Base-by-base conservation (phyloP, 2,329 filamentous ascomycete genomes). In the Ilyonectria destructans region DNA sequence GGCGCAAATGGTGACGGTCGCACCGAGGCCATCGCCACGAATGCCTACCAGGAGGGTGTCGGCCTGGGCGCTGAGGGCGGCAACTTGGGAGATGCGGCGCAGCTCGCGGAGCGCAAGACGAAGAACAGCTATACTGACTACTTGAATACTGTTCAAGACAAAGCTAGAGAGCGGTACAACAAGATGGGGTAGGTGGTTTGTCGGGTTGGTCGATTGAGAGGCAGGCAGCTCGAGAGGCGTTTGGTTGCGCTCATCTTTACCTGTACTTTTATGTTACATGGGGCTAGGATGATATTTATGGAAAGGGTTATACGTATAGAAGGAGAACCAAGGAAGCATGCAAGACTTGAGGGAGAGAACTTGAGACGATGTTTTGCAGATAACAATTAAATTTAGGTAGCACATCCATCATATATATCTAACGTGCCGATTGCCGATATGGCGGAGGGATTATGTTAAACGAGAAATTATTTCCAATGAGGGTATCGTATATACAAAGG, bases 21-120 rank as follows among this genome's bases (percentile, higher is more conserved):
- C 49, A 92, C 88, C 0, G 87, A 91, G 58, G 89, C 89, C 4
- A 88, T 93, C 61, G 85, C 87, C 33, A 90, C 90, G 13, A 86
- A 88, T 59, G 86, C 90, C 9, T 94, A 93, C 77, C 85, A 88
- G 21, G 87, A 90, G 17, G 91, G 92, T 19, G 91, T 92, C 1
- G 92, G 92, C 1, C 81, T 94, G 17, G 92, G 92, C 0, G 91
- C 91, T 2, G 87, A 91, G 74, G 91, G 91, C 0, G 87, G 90
- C n/a, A 91, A 91, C 75, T 80, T 92, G 43, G 92, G 92, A 13
- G 91, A 93, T 79, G 91, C 92, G 31, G 84, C 85, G 8, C 86
- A 89, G 75, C 85, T 92, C 75, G 91, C 91, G 26, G 87, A 88
- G 69, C 84, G 87, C 70, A 87, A 88, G 76, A 92, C 90, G 4